Conservation (phyloP, 1,284 basidiomycete genomes). For the Ganoderma multipileum region DNA sequence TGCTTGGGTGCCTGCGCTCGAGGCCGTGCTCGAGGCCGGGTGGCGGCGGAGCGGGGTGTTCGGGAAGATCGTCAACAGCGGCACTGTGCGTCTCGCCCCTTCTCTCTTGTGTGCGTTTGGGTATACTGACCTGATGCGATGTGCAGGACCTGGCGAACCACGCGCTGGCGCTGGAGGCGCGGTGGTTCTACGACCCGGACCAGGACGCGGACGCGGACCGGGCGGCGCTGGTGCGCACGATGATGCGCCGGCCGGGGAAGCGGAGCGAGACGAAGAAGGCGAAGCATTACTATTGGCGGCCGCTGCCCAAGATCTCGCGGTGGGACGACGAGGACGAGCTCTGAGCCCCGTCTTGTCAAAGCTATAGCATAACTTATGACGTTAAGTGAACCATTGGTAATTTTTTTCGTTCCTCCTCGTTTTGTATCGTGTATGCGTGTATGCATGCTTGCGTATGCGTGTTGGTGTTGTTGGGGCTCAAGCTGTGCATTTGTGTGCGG, state of each 20-base stretch:
- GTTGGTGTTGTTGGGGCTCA: neutral
- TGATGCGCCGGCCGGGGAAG: constrained; percentile 79
- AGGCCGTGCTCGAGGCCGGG: constrained; percentile 57
- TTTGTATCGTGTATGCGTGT: neutral
- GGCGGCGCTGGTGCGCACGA: constrained; percentile 64
- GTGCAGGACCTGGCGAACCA: constrained; percentile 56
- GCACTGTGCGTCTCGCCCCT: constrained; percentile 47
- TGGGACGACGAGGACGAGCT: constrained; percentile 44
- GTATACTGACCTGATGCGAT: constrained; percentile 10
- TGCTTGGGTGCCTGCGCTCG: constrained; percentile 58
- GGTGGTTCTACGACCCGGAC: constrained; percentile 82
- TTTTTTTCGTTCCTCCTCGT: neutral
- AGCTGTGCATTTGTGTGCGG: neutral
- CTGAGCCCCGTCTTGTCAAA: constrained; percentile 20
- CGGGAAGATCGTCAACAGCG: constrained; percentile 71
- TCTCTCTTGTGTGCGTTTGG: neutral
- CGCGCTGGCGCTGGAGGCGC: constrained; percentile 61
- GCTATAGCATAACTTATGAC: constrained; percentile 9
- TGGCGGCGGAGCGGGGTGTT: constrained; percentile 64
- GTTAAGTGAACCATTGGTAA: neutral
- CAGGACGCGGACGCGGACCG: constrained; percentile 72
- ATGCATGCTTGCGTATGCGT: neutral
- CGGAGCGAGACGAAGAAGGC: constrained; percentile 78
- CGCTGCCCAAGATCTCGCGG: constrained; percentile 45
- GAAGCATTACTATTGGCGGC: constrained; percentile 82